These are phyloP conservation scores for Choanephora cucurbitarum DNA, from an alignment of 371 early-diverging fungal genomes.

Conservation along the genomic window DNA sequence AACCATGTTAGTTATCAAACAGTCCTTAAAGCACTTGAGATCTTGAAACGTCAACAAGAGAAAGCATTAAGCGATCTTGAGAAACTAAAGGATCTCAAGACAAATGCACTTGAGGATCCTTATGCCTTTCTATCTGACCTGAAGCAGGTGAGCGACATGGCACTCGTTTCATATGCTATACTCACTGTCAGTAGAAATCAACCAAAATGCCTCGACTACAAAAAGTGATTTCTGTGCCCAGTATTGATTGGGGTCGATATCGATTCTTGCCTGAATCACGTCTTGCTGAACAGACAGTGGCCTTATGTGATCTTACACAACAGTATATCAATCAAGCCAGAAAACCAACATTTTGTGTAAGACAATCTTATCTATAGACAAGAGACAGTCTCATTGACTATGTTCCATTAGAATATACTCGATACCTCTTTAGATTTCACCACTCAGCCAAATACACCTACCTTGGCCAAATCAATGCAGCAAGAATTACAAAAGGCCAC, in stretches of 20 bases:
- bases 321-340: constrained; percentile 17
- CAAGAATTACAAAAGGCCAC: constrained; percentile 39
- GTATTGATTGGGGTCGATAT: constrained; percentile 49
- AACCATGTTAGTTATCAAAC: constrained; percentile 33
- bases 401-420: constrained; percentile 28
- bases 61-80: constrained; percentile 50
- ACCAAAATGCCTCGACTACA: constrained; percentile 41
- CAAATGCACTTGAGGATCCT: constrained; percentile 50
- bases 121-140: constrained; percentile 50
- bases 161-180: too few relatives aligned
- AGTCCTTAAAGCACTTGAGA: constrained; percentile 31
- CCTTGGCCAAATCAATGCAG: constrained; percentile 24
- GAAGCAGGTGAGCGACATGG: constrained; percentile 33
- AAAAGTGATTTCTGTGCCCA: constrained; percentile 40
- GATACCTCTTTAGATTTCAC: constrained; percentile 22
- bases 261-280: constrained; percentile 44
- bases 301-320: constrained; percentile 22
- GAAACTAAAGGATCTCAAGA: constrained; percentile 43
- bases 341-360: constrained; percentile 25
- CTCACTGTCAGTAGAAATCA: constrained; percentile 18
- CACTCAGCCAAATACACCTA: constrained; percentile 13
- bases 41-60: constrained; percentile 46
- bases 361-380: too few relatives aligned
- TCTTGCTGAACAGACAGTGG: constrained; percentile 29
- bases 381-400: too few relatives aligned